Base-by-base conservation (phyloP, 2,329 filamentous ascomycete genomes). In the Pleoardoris graminearum region DNA sequence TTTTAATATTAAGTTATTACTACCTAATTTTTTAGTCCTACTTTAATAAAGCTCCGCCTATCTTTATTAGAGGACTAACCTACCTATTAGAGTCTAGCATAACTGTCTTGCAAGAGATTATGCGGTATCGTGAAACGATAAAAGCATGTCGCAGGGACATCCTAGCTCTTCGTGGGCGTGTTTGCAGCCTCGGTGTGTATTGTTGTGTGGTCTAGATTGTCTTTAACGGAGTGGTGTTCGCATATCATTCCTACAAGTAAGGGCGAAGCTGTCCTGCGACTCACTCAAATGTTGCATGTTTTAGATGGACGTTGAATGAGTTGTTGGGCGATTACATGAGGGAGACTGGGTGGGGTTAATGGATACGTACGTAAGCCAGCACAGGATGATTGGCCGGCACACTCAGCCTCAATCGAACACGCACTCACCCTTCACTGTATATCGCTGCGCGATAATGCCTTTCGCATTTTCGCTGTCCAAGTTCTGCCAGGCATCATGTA, bases 401-500 rank as follows among this genome's bases (percentile, higher is more conserved):
- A 12, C 46, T 49, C 36, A 41, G 46, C 46, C 46, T 32, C 46
- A 22, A 25, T 12, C 10, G 21, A 25, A 32, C 46, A 33, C 44
- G 44, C 37, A 33, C 44, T 47, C 33, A 25, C 16, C 23, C 16
- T 19, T 29, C 22, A 35, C 27, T 17, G 25, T 23, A 21, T 25
- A 10, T 35, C 4, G 21, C 30, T 17, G 2, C 21, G 48, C 21
- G 32, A 22, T 38, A 46, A 38, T 53, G 43, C 25, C 36, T 7
- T 25, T 29, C 29, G 8, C 16, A 2, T 6, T 35, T 17, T 22
- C 14, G 7, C 37, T 27, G 14, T 32, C 25, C 36, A 38, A 27
- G 3, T 14, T 43, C 43, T 10, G 17, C 19, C 19, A 32, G 42
- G n/a, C 32, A 60, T 39, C 48, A 72, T 73, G 69, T 58, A 67